Percentiles rank a stretch among this genome's conserved stretches.
Conservation (phyloP, 139 green algal genomes). For the Micractinium conductrix region DNA sequence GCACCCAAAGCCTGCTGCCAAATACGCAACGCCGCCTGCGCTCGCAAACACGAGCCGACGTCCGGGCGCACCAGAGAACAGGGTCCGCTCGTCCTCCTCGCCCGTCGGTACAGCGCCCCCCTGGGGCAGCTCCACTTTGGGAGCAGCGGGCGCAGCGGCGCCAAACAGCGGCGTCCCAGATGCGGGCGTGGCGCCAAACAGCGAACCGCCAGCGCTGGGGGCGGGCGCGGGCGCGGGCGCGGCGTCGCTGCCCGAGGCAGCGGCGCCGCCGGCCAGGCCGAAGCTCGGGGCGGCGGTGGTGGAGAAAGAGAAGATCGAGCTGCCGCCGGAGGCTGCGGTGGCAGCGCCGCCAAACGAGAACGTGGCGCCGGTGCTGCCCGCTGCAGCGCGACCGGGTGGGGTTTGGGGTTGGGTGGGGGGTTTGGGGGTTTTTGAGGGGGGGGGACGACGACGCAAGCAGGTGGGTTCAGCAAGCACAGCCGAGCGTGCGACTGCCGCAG, state of each 20-base stretch:
- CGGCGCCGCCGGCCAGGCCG: slow-evolving; percentile 7
- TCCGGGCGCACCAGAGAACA: slow-evolving; percentile 60
- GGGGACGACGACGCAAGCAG: too few relatives aligned
- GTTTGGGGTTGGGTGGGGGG: too few relatives aligned
- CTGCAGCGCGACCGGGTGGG: slow-evolving; percentile 13
- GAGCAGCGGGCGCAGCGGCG: neutral
- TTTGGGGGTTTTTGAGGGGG: too few relatives aligned
- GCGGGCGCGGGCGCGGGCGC: neutral
- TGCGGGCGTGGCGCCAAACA: slow-evolving; percentile 45
- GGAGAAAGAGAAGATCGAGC: slow-evolving; percentile 28
- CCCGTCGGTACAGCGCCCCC: slow-evolving; percentile 68
- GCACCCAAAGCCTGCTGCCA: too few relatives aligned
- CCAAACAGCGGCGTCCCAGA: slow-evolving; percentile 45
- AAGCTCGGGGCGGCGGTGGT: slow-evolving; percentile 9
- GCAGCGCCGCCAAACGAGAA: slow-evolving; percentile 46
- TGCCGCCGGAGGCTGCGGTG: neutral
- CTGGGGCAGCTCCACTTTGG: slow-evolving; percentile 38
- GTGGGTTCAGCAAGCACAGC: too few relatives aligned
- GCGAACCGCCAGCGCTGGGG: neutral
- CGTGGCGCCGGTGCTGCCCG: slow-evolving; percentile 2
- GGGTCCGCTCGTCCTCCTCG: slow-evolving; percentile 76
- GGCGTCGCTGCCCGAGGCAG: neutral
- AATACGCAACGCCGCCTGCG: too few relatives aligned
- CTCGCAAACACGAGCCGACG: too few relatives aligned
- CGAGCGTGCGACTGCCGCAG: too few relatives aligned